Evolutionary conservation across 129 eudicot species (phyloP), one percentile per base, ranked within the genome.

Genomic region (Ambrosia artemisiifolia): DNA sequence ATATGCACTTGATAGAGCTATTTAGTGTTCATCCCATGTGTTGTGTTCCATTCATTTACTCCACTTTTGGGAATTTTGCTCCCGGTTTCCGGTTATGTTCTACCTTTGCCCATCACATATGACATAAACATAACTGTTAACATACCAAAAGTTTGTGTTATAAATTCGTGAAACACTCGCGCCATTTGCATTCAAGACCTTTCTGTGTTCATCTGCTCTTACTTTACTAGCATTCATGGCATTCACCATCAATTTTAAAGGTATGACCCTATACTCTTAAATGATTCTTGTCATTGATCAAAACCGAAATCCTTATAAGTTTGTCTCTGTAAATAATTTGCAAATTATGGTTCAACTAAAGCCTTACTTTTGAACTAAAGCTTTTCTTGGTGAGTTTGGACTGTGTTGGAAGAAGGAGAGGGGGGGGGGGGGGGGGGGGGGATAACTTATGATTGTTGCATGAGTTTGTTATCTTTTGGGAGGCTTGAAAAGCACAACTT

Each of bases 11-110:
- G 60, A 71, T 71, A 33, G 63, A 79, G 44, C 57, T 66, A 77
- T 64, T 46, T 49, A 61, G 62, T 32, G n/a, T 61, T 43, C 28
- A 60, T 28, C 75, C 83, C 77, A 72, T 70, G 69, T 74, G 79
- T 46, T 62, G 46, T 71, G 74, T 72, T 38, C 36, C 74, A 5
- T 76, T 66, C 48, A 7, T 73, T 60, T 72, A 18, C 73, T 40
- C 74, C 50, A 42, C 68, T 75, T 75, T 65, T 75, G 66, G 20
- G 67, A 69, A 36, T 69, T 69, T 62, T 19, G 65, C 55, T 68
- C 12, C 14, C 54, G n/a, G 61, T 49, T 53, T 34, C 43, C 42
- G 11, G 46, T 69, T 56, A 59, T 46, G 67, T 19, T 48, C 38
- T 33, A 18, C 17, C 70, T 59, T 5, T 30, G 30, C 42, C 65